A percentile compares a stretch with the other conserved stretches of the same genome.
Conservation (phyloP, 495 filamentous ascomycete genomes). For the Podospora appendiculata region DNA sequence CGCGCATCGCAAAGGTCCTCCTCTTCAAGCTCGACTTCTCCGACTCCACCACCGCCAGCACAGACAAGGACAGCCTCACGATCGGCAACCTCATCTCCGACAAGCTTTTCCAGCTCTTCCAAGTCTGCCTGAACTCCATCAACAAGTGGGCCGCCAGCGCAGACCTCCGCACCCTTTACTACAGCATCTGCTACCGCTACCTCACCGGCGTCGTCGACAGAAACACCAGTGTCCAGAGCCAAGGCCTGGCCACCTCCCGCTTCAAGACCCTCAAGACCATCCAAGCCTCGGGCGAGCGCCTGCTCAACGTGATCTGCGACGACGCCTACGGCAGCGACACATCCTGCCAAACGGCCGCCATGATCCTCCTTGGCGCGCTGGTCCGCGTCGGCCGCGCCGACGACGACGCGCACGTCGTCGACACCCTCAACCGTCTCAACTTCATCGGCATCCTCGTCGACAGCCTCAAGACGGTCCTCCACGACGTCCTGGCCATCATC, state of each 20-base stretch:
- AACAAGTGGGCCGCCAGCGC: conserved; percentile 60
- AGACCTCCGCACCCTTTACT: conserved; percentile 70
- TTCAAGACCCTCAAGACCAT: conserved; percentile 67
- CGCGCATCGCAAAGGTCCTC: conserved; percentile 66
- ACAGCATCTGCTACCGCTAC: conserved; percentile 82
- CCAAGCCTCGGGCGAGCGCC: conserved; percentile 64
- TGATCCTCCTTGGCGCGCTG: conserved; percentile 65
- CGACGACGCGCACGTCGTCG: conserved; percentile 58
- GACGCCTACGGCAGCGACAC: conserved; percentile 84
- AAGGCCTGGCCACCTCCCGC: conserved; percentile 33
- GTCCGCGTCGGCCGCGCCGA: conserved; percentile 53
- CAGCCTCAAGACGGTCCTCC: conserved; percentile 61
- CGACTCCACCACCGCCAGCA: conserved; percentile 31
- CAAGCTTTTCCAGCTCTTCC: conserved; percentile 85
- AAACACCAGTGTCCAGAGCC: conserved; percentile 7
- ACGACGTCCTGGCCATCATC: conserved; percentile 42
- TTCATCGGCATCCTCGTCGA: conserved; percentile 87
- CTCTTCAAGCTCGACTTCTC: conserved; percentile 62
- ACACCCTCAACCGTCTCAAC: conserved; percentile 73
- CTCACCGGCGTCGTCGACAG: conserved; percentile 62
- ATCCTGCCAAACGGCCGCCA: conserved; percentile 70
- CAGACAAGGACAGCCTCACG: conserved; percentile 38
- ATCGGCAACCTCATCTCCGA: conserved; percentile 72
- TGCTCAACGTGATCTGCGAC: conserved; percentile 83
- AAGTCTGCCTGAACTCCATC: conserved; percentile 68